Base-by-base conservation (phyloP, 192 early-diverging fungal species). In the Chytriomyces confervae region DNA sequence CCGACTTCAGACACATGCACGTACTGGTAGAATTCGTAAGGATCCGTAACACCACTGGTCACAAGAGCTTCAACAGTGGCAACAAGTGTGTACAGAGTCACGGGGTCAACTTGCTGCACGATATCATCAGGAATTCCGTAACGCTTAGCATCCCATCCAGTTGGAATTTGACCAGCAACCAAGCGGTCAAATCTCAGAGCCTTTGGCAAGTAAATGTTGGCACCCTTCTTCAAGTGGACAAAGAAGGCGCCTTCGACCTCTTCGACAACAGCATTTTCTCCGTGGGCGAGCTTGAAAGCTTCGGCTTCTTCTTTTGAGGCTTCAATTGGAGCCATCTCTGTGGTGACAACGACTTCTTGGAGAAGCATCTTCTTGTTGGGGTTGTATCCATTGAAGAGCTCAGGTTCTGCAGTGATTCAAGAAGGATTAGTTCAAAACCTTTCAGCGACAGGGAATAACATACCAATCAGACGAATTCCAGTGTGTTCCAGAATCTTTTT, bases 11-110 rank as follows among this genome's bases (percentile, higher is more conserved):
- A 92, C 60, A 97, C 94, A 82, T 97, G 96, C 61, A 97, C 93
- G 75, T 96, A 96, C 81, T 96, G 88, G 90, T 94, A 97, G 86
- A 97, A 93, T 85, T 97, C 96, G 88, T 97, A 97, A 45, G 96
- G 96, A 77, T 97, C 96, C 23, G 95, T 95, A 63, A 97, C 93
- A 86, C 96, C 96, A 72, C 93, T 92, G 46, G 93, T 87, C 62
- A 95, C 86, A 68, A 97, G 85, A 36, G 96, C 95, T 83, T 97
- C 96, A 27, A 95, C 95, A 57, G 96, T 97, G 24, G 94, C 90
- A 50, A 97, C 91, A 51, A 97, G 81, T 61, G 92, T 91, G 83
- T 93, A 98, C 61, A 95, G 90, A 5, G 97, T 96, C 72, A 96
- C 93, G 20, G 85, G 91, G 80, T 98, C 97, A 44, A 98, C 95